These are phyloP conservation scores for Backusella psychrophila DNA, from an alignment of 192 early-diverging fungal species.

Conservation along the genomic window DNA sequence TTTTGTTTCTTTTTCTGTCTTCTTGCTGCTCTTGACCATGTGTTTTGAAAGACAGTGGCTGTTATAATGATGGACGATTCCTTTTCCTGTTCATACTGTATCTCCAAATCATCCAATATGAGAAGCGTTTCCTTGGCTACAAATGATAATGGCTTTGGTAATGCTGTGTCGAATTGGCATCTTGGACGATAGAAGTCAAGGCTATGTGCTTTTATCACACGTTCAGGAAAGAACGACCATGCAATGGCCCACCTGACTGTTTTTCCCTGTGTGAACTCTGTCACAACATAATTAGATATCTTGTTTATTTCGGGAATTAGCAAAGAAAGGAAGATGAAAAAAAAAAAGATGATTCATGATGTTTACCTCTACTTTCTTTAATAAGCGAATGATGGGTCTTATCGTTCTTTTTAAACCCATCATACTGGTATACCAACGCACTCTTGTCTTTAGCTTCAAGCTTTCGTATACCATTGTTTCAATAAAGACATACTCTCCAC, in stretches of 20 bases:
- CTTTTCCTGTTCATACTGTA: background rate
- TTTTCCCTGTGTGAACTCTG: slow-evolving; percentile 53
- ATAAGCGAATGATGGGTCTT: slow-evolving; percentile 32
- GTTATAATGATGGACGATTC: background rate
- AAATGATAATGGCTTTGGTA: background rate
- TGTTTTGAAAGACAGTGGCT: slow-evolving; percentile 8
- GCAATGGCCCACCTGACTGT: slow-evolving; percentile 55
- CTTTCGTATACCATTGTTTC: slow-evolving; percentile 70
- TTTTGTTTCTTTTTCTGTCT: slow-evolving; percentile 14
- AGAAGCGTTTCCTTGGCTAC: background rate
- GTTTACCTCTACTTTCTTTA: slow-evolving; percentile 43
- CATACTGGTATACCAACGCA: slow-evolving; percentile 83
- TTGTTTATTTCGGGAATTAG: slow-evolving; percentile 3
- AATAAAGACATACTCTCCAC: slow-evolving; percentile 80
- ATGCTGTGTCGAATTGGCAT: slow-evolving; percentile 5
- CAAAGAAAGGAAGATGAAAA: background rate
- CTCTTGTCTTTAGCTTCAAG: slow-evolving; percentile 24
- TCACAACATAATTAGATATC: slow-evolving; percentile 54
- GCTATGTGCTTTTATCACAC: slow-evolving; percentile 20
- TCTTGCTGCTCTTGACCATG: slow-evolving; percentile 36
- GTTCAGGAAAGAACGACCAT: slow-evolving; percentile 51
- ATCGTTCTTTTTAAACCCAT: slow-evolving; percentile 64
- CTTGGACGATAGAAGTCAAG: slow-evolving; percentile 17
- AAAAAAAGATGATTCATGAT: too few relatives aligned
- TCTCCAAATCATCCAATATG: slow-evolving; percentile 7